Percentiles rank a stretch among this genome's conserved stretches.
Evolutionary conservation across 2,329 filamentous ascomycete genomes (phyloP).

Genomic region (Pseudocercospora cruenta): DNA sequence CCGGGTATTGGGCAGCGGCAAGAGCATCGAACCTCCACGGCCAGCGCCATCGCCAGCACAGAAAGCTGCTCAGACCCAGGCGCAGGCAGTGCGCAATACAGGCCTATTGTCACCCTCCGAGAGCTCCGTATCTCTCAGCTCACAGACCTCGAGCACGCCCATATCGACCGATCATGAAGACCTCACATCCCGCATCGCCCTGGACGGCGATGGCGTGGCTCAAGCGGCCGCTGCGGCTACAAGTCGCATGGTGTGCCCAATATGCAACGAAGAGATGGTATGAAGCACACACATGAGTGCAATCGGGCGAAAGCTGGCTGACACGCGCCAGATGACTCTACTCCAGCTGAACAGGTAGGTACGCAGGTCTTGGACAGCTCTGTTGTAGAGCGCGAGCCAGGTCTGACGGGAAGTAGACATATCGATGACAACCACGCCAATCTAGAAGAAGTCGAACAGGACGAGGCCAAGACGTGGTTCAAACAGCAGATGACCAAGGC

Average conservation of each 20-base stretch:
- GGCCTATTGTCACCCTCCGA: constrained; percentile 63
- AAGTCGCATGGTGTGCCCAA: constrained; percentile 84
- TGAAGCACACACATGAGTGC: neutral
- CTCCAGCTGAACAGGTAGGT: constrained; percentile 81
- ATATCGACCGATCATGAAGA: constrained; percentile 75
- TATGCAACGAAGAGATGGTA: constrained; percentile 98
- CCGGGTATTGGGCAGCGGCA: constrained; percentile 85
- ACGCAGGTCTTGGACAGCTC: constrained; percentile 9
- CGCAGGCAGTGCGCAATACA: constrained; percentile 27
- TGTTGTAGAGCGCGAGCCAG: neutral
- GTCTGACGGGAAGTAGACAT: constrained; percentile 55
- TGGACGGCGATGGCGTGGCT: constrained; percentile 62
- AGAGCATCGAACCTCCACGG: constrained; percentile 71
- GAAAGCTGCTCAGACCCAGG: constrained; percentile 46
- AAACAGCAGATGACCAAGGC: constrained; percentile 92
- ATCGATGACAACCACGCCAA: constrained; percentile 90
- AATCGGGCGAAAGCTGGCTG: constrained; percentile 26
- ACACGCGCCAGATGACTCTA: constrained; percentile 71
- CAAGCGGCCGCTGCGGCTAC: constrained; percentile 61
- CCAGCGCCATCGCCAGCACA: constrained; percentile 57
- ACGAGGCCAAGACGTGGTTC: constrained; percentile 97
- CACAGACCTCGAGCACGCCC: constrained; percentile 72
- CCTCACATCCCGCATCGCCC: constrained; percentile 76
- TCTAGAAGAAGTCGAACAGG: constrained; percentile 82
- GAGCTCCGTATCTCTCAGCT: constrained; percentile 78